phyloP scores from a whole-genome alignment of 108 stramenopile genomes.

The Cyclotella distinguenda region DNA sequence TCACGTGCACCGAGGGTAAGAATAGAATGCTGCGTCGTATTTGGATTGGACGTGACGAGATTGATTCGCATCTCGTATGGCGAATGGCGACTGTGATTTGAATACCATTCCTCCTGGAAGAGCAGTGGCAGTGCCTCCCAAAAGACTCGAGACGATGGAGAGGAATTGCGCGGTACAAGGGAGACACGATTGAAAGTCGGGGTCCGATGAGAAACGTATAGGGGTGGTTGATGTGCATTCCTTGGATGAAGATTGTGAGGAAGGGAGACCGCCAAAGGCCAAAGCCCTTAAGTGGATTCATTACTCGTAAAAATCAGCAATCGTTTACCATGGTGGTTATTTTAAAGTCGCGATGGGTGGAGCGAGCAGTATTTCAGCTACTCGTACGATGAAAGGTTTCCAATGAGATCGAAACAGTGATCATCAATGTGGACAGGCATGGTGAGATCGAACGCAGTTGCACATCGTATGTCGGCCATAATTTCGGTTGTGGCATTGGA shows the following conservation, averaged over 20 bases:
- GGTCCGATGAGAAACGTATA: too few relatives aligned
- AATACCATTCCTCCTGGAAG: conserved; percentile 79
- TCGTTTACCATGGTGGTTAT: too few relatives aligned
- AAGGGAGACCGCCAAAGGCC: too few relatives aligned
- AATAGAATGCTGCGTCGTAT: conserved; percentile 81
- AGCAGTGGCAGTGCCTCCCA: conserved; percentile 66
- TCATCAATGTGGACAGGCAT: conserved; percentile 36
- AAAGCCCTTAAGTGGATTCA: too few relatives aligned
- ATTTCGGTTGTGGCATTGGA: conserved; percentile 33
- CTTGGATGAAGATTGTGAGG: too few relatives aligned
- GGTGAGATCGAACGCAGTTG: conserved; percentile 8
- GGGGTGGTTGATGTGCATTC: too few relatives aligned
- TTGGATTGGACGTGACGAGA: conserved; percentile 71
- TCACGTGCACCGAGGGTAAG: conserved; percentile 74
- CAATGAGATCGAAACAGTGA: conserved; percentile 31
- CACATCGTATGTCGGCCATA: conserved; percentile 34
- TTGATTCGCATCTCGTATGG: conserved; percentile 74
- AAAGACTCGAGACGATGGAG: conserved; percentile 50
- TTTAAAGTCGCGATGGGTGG: too few relatives aligned
- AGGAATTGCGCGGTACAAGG: conserved; percentile 31
- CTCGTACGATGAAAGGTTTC: conserved; percentile 38
- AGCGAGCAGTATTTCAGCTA: conserved; percentile 6
- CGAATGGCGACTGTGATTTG: conserved; percentile 74
- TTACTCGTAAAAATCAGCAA: too few relatives aligned
- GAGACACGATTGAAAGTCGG: too few relatives aligned